These are phyloP conservation scores for Geotrichum siamense DNA, from an alignment of 1,139 yeast species.

Conservation along the genomic window DNA sequence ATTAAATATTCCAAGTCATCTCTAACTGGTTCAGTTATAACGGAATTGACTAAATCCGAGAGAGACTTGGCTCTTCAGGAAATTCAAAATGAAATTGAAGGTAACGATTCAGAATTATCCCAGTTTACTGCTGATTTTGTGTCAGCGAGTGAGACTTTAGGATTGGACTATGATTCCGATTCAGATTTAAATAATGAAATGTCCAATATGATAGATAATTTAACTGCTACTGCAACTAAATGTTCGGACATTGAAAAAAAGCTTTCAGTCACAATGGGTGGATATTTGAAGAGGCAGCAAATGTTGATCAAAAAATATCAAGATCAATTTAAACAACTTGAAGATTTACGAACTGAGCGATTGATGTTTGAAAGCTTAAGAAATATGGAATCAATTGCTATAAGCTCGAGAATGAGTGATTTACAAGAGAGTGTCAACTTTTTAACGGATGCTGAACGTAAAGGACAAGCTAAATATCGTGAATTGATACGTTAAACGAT, in stretches of 20 bases:
- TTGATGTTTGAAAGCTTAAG: conserved; percentile 28
- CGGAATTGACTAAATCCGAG: conserved; percentile 34
- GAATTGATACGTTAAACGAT: too few relatives aligned
- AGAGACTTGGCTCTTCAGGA: conserved; percentile 32
- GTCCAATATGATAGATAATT: conserved; percentile 18
- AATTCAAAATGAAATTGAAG: conserved; percentile 25
- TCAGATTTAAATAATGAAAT: conserved; percentile 15
- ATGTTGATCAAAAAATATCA: conserved; percentile 29
- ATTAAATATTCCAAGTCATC: conserved; percentile 31
- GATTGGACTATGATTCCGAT: conserved; percentile 13
- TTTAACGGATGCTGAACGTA: conserved; percentile 38
- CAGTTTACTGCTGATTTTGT: not conserved
- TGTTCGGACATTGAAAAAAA: conserved; percentile 36
- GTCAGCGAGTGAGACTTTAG: not conserved
- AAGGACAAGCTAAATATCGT: conserved; percentile 33
- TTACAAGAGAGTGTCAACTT: conserved; percentile 40
- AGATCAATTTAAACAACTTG: conserved; percentile 28
- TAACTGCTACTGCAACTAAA: conserved; percentile 28
- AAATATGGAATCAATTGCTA: conserved; percentile 34
- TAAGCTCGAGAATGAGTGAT: conserved; percentile 31
- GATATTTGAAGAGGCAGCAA: conserved; percentile 35
- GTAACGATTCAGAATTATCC: not conserved
- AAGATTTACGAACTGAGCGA: conserved; percentile 28
- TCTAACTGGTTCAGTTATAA: not conserved
- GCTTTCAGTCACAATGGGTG: conserved; percentile 33